Base-by-base conservation (phyloP, 768 basidiomycete species). In the Fistulinella prunicolor region DNA sequence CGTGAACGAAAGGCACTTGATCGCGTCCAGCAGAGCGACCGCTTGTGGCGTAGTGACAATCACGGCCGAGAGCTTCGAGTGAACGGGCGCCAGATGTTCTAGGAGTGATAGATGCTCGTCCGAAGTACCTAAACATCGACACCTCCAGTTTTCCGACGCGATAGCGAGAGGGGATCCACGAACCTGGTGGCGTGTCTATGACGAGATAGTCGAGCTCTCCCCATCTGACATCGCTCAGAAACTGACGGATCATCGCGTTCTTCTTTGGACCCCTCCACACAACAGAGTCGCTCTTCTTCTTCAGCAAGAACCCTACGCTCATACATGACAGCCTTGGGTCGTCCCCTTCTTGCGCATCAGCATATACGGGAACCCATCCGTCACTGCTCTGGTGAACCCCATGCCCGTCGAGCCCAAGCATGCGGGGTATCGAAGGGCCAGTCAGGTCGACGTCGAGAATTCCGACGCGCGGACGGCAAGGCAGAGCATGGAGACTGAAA, bases 251-350 rank as follows among this genome's bases (percentile, higher is more conserved):
- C 94, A 96, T 96, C 48, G 87, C 94, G 58, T 94, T 94, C 77
- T 96, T 97, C 76, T 96, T 98, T 40, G 96, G 96, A 0, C 96
- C 96, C 61, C 96, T 73, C 96, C 96, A 99, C 2, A 99, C 91
- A 38, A 99, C 93, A 16, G 90, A 91, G 63, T 98, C 94, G 19
- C 84, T 86, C 62, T 84, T 85, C 62, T 85, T 86, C 72, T 91
- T 90, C 58, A 98, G 69, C 56, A 99, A 72, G 67, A 98, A 97
- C 3, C 93, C 96, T 9, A 98, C 93, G 62, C 89, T 93, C 96
- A 99, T 99, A 67, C 91, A 94, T 12, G 85, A 86, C 49, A 99
- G 65, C 56, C 93, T 73, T 22, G 82, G 82, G 37, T 75, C 75
- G 19, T 76, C 64, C 14, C 83, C 86, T 9, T 60, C 51, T 3